Evolutionary conservation across 2,329 filamentous ascomycete species (phyloP).

Genomic region (Nothopassalora personata): DNA sequence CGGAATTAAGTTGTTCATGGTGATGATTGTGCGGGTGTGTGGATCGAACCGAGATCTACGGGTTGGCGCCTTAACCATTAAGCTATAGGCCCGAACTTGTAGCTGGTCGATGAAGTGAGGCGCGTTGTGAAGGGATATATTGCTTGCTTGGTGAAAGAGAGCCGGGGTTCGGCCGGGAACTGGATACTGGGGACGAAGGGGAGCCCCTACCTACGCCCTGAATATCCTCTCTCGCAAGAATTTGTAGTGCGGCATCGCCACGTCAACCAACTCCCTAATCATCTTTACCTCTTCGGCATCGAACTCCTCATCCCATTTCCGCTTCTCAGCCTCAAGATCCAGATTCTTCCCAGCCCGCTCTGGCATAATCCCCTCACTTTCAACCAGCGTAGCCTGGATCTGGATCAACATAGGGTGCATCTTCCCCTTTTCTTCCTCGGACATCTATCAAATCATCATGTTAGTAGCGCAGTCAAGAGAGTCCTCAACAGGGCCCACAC

Average conservation of each 20-base stretch:
- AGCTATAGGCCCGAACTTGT: too few relatives aligned
- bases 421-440: constrained; percentile 2
- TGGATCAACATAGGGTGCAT: constrained; percentile 11
- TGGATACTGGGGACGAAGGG: too few relatives aligned
- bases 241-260: constrained; percentile 39
- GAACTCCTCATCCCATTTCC: constrained; percentile 34
- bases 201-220: too few relatives aligned
- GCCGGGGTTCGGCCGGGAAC: too few relatives aligned
- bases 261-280: constrained; percentile 19
- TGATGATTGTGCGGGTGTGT: too few relatives aligned
- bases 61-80: too few relatives aligned
- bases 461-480: not conserved
- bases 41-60: too few relatives aligned
- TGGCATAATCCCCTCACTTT: constrained; percentile 32
- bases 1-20: too few relatives aligned
- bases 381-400: constrained; percentile 30
- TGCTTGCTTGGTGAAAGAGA: too few relatives aligned
- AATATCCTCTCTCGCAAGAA: constrained; percentile 28
- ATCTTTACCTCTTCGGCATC: constrained; percentile 11
- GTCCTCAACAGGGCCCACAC: too few relatives aligned
- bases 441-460: not conserved
- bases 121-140: too few relatives aligned
- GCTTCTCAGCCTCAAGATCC: constrained; percentile 32
- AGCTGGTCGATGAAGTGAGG: too few relatives aligned
- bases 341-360: constrained; percentile 29